phyloP scores from a whole-genome alignment of 768 basidiomycete genomes.

The Russula dissimulans region DNA sequence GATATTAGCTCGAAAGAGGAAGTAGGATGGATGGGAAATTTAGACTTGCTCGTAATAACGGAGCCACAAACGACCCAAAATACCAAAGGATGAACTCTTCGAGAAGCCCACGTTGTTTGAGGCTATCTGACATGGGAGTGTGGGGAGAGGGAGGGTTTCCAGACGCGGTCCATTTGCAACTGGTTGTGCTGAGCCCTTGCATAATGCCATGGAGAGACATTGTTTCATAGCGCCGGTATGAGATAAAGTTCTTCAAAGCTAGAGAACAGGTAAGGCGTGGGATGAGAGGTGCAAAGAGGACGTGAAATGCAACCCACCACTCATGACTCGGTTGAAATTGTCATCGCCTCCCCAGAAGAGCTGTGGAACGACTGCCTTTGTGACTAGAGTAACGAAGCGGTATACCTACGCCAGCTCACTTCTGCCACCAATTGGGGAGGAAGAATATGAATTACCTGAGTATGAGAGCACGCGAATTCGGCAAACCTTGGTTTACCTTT shows the following conservation, averaged over 20 bases:
- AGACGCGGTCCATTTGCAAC: conserved; percentile 72
- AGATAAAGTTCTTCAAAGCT: conserved; percentile 73
- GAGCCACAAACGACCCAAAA: conserved; percentile 75
- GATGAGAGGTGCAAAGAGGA: not conserved
- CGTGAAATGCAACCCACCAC: conserved; percentile 31
- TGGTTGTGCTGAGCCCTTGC: conserved; percentile 64
- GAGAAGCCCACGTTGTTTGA: conserved; percentile 71
- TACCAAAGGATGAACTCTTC: conserved; percentile 94
- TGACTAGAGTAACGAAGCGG: conserved; percentile 53
- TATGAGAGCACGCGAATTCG: conserved; percentile 60
- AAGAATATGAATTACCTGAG: conserved; percentile 39
- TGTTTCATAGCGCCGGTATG: conserved; percentile 72
- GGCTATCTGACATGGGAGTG: conserved; percentile 53
- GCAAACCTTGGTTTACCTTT: conserved; percentile 64
- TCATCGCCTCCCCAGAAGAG: conserved; percentile 66
- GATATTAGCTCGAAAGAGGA: not conserved
- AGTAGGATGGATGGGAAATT: not conserved
- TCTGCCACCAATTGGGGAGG: not conserved
- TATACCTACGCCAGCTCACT: conserved; percentile 44
- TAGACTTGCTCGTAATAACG: conserved; percentile 60
- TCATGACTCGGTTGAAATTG: conserved; percentile 53
- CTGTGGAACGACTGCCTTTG: conserved; percentile 62
- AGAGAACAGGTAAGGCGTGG: not conserved
- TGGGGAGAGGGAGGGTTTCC: conserved; percentile 31
- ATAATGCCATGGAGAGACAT: conserved; percentile 65